A percentile compares a stretch with the other conserved stretches of the same genome.
These are phyloP conservation scores for Scutellaria barbata DNA, from an alignment of 257 asterid genomes.

Conservation along the genomic window DNA sequence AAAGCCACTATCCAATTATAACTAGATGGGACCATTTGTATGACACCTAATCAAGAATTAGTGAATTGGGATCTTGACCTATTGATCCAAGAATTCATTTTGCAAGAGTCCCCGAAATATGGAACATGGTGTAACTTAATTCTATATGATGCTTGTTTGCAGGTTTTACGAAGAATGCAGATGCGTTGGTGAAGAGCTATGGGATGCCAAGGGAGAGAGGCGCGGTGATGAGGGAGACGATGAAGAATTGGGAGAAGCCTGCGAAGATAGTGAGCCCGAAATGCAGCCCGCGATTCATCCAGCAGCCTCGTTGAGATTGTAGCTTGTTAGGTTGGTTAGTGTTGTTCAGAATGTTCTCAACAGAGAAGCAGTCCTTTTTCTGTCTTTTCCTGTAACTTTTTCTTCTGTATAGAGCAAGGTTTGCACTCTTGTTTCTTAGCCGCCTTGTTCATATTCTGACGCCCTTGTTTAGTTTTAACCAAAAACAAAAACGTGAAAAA, in stretches of 20 bases:
- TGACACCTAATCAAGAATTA: slow-evolving; percentile 20
- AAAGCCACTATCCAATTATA: slow-evolving; percentile 1
- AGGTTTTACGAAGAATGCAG: slow-evolving; percentile 52
- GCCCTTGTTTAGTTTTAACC: slow-evolving; percentile 27
- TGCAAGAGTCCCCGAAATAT: neutral
- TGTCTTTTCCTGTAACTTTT: slow-evolving; percentile 44
- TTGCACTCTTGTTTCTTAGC: slow-evolving; percentile 46
- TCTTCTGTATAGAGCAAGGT: slow-evolving; percentile 73
- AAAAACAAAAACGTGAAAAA: slow-evolving; percentile 12
- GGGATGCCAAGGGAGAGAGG: slow-evolving; percentile 53
- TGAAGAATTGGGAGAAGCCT: slow-evolving; percentile 73
- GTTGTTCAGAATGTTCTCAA: slow-evolving; percentile 36
- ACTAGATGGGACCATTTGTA: neutral
- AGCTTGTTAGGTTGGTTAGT: slow-evolving; percentile 35
- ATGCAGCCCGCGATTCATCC: slow-evolving; percentile 84
- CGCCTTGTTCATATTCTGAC: slow-evolving; percentile 56
- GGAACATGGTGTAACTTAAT: neutral
- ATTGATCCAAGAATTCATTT: neutral
- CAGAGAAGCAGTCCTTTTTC: neutral
- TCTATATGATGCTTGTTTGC: slow-evolving; percentile 19
- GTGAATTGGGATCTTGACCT: slow-evolving; percentile 14
- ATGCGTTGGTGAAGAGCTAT: slow-evolving; percentile 53
- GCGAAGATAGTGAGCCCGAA: slow-evolving; percentile 70
- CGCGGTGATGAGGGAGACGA: slow-evolving; percentile 39
- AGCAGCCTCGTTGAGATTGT: slow-evolving; percentile 86